Evolutionary conservation across 208 protist species (phyloP), one percentile per base, ranked within the genome.

Genomic region (Trypanosoma grayi): DNA sequence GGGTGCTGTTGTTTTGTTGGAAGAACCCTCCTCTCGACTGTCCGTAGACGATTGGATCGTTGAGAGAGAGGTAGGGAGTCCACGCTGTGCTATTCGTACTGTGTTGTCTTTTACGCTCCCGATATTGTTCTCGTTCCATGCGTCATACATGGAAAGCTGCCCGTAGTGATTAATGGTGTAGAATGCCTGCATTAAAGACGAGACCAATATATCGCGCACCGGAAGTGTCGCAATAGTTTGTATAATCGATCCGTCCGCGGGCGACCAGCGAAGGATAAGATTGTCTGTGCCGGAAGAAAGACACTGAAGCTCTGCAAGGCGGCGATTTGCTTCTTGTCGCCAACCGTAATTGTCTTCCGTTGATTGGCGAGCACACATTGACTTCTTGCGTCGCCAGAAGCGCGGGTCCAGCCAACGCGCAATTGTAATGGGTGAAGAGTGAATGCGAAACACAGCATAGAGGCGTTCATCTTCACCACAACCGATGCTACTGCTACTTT

Each of bases 341-440:
- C 85, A 92, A 20, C 46, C 51, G 11, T 46, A 31, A 25, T 54
- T 61, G 59, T 68, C 67, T 25, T 70, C 41, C 47, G 54, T 61
- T 46, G 60, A 37, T 5, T 55, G 30, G 28, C 53, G 39, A 30
- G 41, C 58, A 75, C 75, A 66, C n/a, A 47, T 33, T 8, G 43
- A 51, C 1, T 50, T 53, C 14, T 58, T 60, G 0, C 65, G 64
- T 24, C 70, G 66, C 81, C 78, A 87, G 67, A 86, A 87, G 37
- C 77, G 81, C 36, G 82, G 62, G 58, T 92, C 85, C 10, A 81
- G 46, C 85, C 85, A 92, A 36, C 73, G 74, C 44, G 81, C 76
- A 22, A 66, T 54, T 16, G 68, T 61, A 14, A 86, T 65, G 8
- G 74, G 65, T 18, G 67, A 58, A 16, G 50, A 51, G 52, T 84